Evolutionary conservation across 2,329 filamentous ascomycete genomes (phyloP), one percentile per base, ranked within the genome.

Genomic region (Colletotrichum sp.): DNA sequence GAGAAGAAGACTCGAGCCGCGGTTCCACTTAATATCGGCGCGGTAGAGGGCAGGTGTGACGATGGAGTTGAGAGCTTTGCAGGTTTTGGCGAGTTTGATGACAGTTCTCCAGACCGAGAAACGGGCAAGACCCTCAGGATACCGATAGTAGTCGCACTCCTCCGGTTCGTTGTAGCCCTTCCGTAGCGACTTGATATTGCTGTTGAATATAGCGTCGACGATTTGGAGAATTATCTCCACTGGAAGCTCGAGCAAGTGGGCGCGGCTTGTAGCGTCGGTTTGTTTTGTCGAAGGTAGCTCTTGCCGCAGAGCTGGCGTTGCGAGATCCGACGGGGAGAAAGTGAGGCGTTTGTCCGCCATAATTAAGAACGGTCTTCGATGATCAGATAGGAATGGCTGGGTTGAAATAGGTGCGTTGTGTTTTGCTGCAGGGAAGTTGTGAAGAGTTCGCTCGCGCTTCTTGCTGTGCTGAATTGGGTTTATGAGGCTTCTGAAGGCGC

Each of bases 101-200:
- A 5, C 59, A 1, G 2, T 26, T 32, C 32, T 34, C 59, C 59
- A 34, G 59, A 59, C 1, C 1, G 21, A 24, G 4, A 59, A 59
- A 1, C 55, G 28, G 28, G 28, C 2, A 28, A 28, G 28, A 28
- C 2, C 2, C 28, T 28, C 28, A 2, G 28, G 28, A 28, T 28
- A 28, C 28, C 28, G 2, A 28, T 28, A 28, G 28, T 28, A 28
- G 28, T 28, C 28, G 28, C 28, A 28, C 28, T 28, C 28, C 7
- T 59, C 55, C 4, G 44, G 44, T 9, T 18, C 52, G 52, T 28
- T 3, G 55, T 59, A 59, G 3, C 55, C 55, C 1, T 52, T 52
- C 55, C 3, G 3, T 2, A 59, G 21, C 0, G 55, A 52, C n/a
- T 21, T 0, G 0, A 52, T 0, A 59, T 59, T 2, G 21, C 26